phyloP scores from a whole-genome alignment of 805 yeast genomes.

The Starmera caribaea region DNA sequence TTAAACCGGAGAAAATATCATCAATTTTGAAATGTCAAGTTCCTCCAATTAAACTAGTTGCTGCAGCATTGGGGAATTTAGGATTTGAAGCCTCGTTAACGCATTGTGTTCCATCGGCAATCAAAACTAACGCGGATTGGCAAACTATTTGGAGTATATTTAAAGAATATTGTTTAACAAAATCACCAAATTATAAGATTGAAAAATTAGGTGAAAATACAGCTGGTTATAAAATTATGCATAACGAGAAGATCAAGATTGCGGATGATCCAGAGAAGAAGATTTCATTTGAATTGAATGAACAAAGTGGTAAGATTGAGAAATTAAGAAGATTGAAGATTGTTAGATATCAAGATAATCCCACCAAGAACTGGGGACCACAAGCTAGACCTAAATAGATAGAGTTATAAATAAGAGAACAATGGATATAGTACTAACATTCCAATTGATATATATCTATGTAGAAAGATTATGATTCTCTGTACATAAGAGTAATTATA shows the following conservation, averaged over 20 bases:
- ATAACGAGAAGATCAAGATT: slow-evolving; percentile 28
- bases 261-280: slow-evolving; percentile 19
- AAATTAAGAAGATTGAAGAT: slow-evolving; percentile 65
- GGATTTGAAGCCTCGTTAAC: slow-evolving; percentile 81
- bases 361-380: slow-evolving; percentile 96
- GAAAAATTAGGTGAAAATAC: slow-evolving; percentile 38
- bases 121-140: slow-evolving; percentile 90
- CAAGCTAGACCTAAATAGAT: slow-evolving; percentile 56
- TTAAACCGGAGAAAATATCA: slow-evolving; percentile 69
- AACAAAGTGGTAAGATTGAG: slow-evolving; percentile 46
- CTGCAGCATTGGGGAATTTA: slow-evolving; percentile 74
- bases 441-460: too few species aligned
- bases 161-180: slow-evolving; percentile 47
- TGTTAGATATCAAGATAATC: slow-evolving; percentile 86
- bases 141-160: slow-evolving; percentile 64
- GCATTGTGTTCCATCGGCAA: slow-evolving; percentile 77
- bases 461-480: too few species aligned
- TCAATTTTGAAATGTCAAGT: slow-evolving; percentile 74
- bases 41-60: slow-evolving; percentile 63
- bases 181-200: slow-evolving; percentile 25
- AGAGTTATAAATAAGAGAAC: not conserved
- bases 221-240: slow-evolving; percentile 49
- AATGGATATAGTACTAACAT: not conserved
- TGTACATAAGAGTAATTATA: too few species aligned
- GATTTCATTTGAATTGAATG: slow-evolving; percentile 56